Percentiles rank a stretch among this genome's conserved stretches.
These are phyloP conservation scores for Boletus rufocinnamomeus DNA, from an alignment of 768 basidiomycete species.

Conservation along the genomic window DNA sequence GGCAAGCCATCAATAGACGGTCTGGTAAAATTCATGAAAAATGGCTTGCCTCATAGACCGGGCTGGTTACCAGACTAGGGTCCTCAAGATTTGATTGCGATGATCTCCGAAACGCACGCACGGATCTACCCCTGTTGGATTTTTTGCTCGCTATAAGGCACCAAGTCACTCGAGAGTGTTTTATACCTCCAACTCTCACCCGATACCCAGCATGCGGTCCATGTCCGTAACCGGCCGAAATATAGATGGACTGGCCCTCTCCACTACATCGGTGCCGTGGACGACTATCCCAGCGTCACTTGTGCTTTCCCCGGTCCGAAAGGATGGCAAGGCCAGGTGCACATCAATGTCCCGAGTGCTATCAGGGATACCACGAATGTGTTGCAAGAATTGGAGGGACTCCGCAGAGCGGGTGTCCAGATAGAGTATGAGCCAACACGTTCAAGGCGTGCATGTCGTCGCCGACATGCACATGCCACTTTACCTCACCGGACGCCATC, in stretches of 20 bases:
- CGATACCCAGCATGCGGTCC: constrained; percentile 27
- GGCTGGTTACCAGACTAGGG: no score
- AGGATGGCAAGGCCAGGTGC: constrained; percentile 66
- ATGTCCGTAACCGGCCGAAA: no score
- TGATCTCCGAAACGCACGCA: no score
- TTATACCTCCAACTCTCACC: constrained; percentile 1
- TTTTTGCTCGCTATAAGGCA: constrained; percentile 15
- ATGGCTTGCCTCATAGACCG: no score
- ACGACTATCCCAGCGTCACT: constrained; percentile 73
- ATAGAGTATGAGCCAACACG: constrained; percentile 35
- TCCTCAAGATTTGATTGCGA: no score
- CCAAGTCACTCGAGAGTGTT: background rate
- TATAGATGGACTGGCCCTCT: constrained; percentile 74
- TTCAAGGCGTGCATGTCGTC: constrained; percentile 83
- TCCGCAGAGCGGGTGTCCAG: constrained; percentile 5
- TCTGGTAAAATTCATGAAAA: no score
- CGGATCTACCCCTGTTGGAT: no score
- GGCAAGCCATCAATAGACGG: no score
- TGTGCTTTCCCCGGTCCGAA: constrained; percentile 76
- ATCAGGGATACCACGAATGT: constrained; percentile 75
- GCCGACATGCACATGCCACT: constrained; percentile 95
- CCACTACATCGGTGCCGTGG: constrained; percentile 74
- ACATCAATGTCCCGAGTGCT: constrained; percentile 72
- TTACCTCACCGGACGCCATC: constrained; percentile 84
- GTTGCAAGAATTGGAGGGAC: constrained; percentile 50